Conservation (phyloP, 2,329 filamentous ascomycete species). For the Aspergillus udagawae region DNA sequence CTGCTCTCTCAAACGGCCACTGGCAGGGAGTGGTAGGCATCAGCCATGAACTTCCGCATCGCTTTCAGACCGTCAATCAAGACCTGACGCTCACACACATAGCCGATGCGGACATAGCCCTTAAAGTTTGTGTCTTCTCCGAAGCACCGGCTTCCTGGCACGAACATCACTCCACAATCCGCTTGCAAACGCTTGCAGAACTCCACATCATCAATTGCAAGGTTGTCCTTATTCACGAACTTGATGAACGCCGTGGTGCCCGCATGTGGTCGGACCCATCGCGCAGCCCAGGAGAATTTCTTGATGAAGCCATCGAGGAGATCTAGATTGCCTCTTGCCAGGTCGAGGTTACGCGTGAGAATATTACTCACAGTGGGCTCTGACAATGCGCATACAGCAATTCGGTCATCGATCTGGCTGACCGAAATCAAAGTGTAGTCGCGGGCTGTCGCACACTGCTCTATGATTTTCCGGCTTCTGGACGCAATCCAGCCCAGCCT, state of each 20-base stretch:
- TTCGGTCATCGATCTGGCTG: slow-evolving; percentile 67
- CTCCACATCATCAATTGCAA: slow-evolving; percentile 62
- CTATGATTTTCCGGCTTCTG: slow-evolving; percentile 55
- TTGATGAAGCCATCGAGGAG: slow-evolving; percentile 60
- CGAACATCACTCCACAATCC: slow-evolving; percentile 65
- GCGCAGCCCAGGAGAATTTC: slow-evolving; percentile 54
- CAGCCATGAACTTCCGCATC: slow-evolving; percentile 49
- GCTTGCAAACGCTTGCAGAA: slow-evolving; percentile 66
- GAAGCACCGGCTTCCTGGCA: slow-evolving; percentile 70
- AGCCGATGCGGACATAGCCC: slow-evolving; percentile 73
- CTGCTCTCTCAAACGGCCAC: neutral
- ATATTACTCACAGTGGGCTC: slow-evolving; percentile 55
- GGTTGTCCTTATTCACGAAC: slow-evolving; percentile 53
- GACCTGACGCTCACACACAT: slow-evolving; percentile 64
- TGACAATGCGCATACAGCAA: slow-evolving; percentile 67
- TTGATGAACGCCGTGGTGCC: slow-evolving; percentile 74
- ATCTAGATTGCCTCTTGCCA: slow-evolving; percentile 62
- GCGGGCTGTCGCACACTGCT: slow-evolving; percentile 57
- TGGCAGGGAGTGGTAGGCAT: slow-evolving; percentile 48
- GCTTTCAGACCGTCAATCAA: slow-evolving; percentile 60
- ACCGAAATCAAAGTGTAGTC: slow-evolving; percentile 80
- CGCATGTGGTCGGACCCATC: slow-evolving; percentile 66
- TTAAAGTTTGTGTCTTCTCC: slow-evolving; percentile 60
- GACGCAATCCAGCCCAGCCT: slow-evolving; percentile 74
- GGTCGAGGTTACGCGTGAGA: slow-evolving; percentile 55